Conservation (phyloP, 2,329 filamentous ascomycete genomes). For the Beauveria medogensis region DNA sequence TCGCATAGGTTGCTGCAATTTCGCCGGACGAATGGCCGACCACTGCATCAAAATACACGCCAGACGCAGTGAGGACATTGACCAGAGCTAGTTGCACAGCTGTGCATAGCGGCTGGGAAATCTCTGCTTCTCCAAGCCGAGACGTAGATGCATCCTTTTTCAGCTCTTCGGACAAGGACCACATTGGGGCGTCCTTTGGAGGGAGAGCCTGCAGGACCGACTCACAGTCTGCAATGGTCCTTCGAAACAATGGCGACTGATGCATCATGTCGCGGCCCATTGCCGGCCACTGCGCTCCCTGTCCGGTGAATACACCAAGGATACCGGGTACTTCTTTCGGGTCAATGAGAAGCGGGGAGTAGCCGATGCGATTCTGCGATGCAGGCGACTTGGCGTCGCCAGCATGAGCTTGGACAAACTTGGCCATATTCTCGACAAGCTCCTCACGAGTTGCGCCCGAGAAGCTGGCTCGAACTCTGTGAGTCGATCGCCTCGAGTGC, state of each 20-base stretch:
- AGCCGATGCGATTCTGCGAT: background rate
- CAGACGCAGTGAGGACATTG: conserved; percentile 19
- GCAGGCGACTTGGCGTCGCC: background rate
- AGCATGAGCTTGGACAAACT: background rate
- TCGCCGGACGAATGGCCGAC: conserved; percentile 44
- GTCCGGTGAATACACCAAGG: conserved; percentile 24
- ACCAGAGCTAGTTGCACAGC: conserved; percentile 21
- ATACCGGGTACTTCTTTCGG: background rate
- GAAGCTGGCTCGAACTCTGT: background rate
- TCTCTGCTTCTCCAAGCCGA: conserved; percentile 16
- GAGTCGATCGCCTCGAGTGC: background rate
- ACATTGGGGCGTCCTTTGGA: conserved; percentile 16
- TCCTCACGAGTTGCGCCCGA: background rate
- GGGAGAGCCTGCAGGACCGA: conserved; percentile 12
- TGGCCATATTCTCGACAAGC: background rate
- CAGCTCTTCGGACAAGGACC: conserved; percentile 17
- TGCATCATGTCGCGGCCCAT: conserved; percentile 24
- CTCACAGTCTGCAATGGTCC: conserved; percentile 13
- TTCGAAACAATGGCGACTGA: background rate
- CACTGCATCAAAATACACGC: conserved; percentile 27
- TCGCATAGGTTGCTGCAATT: conserved; percentile 41
- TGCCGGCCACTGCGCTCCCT: conserved; percentile 23
- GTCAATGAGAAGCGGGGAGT: background rate
- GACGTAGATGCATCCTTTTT: background rate
- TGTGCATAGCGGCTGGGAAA: conserved; percentile 24